Base-by-base conservation (phyloP, 2,329 filamentous ascomycete species). In the Diaporthe capsici region DNA sequence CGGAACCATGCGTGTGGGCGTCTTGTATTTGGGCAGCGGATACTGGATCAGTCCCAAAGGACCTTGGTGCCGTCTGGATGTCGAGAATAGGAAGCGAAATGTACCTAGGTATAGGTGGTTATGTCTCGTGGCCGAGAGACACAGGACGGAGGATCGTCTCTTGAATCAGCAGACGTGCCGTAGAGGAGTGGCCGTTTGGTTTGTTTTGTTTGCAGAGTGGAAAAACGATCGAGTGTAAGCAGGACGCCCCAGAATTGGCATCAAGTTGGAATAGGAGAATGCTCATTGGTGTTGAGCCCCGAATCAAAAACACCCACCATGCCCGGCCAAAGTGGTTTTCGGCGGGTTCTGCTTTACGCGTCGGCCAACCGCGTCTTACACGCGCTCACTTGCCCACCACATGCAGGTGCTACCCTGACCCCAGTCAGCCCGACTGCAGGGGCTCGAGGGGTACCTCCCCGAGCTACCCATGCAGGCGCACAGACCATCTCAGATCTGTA, bases 341-440 rank as follows among this genome's bases (percentile, higher is more conserved):
- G n/a, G 49, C 68, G 49, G 72, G 68, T 51, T 49, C 75, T 75
- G 72, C 47, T 75, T 72, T 71, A 76, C 75, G 75, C 75, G 75
- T 76, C 68, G 51, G 73, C 70, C 58, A 51, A 76, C 61, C 75
- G 76, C 73, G 76, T 75, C 70, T 72, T 63, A 70, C 55, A 76
- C 75, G 75, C 75, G 75, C 73, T 17, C 75, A 47, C 9, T 68
- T 68, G 31, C 31, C 65, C 42, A 20, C 61, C 10, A 0, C 4
- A 34, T 70, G 65, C 49, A 70, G 34, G 34, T 70, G 22, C 5
- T 1, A 31, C 65, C 65, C 49, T 55, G 65, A 42, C 34, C 65
- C 65, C 49, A 31, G 65, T 70, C 65, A 8, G 13, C 47, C 15
- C 65, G 31, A 25, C 25, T 53, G 65, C 65, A 70, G 65, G 65